Base-by-base conservation (phyloP, 129 eudicot genomes). In the Logfia minima region DNA sequence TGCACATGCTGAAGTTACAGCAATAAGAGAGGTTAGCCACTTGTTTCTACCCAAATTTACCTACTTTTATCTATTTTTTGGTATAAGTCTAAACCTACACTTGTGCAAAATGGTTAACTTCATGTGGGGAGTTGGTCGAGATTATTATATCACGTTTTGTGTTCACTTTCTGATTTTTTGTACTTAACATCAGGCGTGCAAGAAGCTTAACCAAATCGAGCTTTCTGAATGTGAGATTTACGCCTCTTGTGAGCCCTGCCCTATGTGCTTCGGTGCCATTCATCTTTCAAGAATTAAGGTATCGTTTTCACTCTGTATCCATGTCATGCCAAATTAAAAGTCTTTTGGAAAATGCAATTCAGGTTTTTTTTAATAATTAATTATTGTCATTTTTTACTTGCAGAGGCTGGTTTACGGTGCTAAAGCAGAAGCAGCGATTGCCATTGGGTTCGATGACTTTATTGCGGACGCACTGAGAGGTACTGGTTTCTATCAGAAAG, bases 1-100 rank as follows among this genome's bases (percentile, higher is more conserved):
- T 19, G 96, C 97, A 32, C 97, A 92, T 80, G 95, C 95, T 0
- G 97, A 92, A 85, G 97, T 92, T 52, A 92, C 97, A 11, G 92
- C 97, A 5, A 70, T 92, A 71, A 82, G 97, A 89, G 97, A 91
- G 97, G 97, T 91, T 65, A 88, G 86, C 31, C 71, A 79, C 32
- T 6, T 45, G 55, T 19, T 8, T 69, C 13, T 9, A 65, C 29
- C 14, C 60, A 51, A 7, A 39, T 69, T 65, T 65, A 31, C 65
- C 65, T 32, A 19, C n/a, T 24, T 75, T 31, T 56, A n/a, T 14
- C 16, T 26, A 21, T 6, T 3, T 72, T 28, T 61, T 61, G 26
- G 13, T 10, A 22, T 0, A 7, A 58, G 10, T 58, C 23, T 5
- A 58, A 19, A 58, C 21, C 26, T 19, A 1, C 28, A 1, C 63